phyloP scores from a whole-genome alignment of 2,329 filamentous ascomycete genomes.

The Ceratocystis colombiana region DNA sequence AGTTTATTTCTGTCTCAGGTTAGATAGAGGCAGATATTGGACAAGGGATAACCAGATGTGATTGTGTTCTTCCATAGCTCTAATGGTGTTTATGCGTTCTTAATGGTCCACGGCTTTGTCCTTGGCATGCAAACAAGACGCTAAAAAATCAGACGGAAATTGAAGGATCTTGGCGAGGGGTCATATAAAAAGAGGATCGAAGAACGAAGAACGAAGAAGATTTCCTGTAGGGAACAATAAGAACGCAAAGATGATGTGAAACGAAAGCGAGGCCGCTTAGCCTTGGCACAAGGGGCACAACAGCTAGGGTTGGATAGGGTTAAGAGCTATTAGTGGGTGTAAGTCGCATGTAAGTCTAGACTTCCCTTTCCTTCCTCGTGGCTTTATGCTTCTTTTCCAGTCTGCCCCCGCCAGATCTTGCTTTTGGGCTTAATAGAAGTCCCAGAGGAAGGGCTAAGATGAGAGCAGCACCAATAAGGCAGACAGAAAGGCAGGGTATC shows the following conservation, averaged over 20 bases:
- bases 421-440: neutral
- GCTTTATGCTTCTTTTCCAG: no score
- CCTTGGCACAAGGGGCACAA: neutral
- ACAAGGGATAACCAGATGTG: no score
- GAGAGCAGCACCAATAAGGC: neutral
- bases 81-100: neutral
- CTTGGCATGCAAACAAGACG: conserved; percentile 2
- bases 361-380: no score
- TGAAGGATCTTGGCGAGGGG: conserved; percentile 1
- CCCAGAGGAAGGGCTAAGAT: neutral
- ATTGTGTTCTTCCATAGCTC: neutral
- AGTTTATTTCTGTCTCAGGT: conserved; percentile 6
- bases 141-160: conserved; percentile 8
- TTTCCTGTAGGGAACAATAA: neutral
- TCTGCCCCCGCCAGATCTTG: no score
- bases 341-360: neutral
- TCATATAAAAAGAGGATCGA: neutral
- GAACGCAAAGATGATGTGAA: neutral
- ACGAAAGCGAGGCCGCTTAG: conserved; percentile 1
- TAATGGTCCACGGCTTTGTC: neutral
- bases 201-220: neutral
- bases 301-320: neutral
- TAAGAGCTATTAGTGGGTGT: neutral
- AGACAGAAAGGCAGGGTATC: neutral
- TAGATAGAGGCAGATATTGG: neutral